phyloP scores from a whole-genome alignment of 2,329 filamentous ascomycete genomes.

The Fusarium sp. region DNA sequence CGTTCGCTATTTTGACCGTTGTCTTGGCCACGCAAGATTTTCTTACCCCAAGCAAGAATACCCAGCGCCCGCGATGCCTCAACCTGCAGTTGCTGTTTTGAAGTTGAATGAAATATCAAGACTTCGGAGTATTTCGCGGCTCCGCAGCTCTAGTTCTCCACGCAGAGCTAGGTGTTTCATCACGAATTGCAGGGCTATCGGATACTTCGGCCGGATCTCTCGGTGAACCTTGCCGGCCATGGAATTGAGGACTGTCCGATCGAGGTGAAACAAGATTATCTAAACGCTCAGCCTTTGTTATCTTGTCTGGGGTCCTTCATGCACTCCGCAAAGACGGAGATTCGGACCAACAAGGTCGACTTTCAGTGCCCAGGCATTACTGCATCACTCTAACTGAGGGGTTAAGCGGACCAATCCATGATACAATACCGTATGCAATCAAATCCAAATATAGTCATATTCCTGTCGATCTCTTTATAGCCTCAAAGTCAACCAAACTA shows the following conservation, averaged over 20 bases:
- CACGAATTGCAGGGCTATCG: background rate
- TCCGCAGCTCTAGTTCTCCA: no score
- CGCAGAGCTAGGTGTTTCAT: no score
- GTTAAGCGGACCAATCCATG: conserved; percentile 4
- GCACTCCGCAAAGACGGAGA: background rate
- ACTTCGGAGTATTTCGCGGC: no score
- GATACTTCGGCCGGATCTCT: background rate
- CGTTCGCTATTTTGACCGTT: no score
- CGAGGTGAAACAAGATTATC: background rate
- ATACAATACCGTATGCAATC: background rate
- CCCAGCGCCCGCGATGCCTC: background rate
- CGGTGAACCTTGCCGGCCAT: background rate
- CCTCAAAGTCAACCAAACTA: conserved; percentile 2
- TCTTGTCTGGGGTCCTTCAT: background rate
- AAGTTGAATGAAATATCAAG: no score
- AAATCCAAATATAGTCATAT: background rate
- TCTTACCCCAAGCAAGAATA: background rate
- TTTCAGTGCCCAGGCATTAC: background rate
- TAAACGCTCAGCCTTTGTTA: background rate
- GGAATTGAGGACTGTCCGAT: background rate
- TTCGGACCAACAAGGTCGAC: no score
- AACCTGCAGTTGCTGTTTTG: no score
- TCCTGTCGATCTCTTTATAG: background rate
- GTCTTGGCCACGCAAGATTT: no score
- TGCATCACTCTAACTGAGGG: background rate